These are phyloP conservation scores for Fusarium austroafricanum DNA, from an alignment of 2,329 filamentous ascomycete genomes.

Conservation along the genomic window DNA sequence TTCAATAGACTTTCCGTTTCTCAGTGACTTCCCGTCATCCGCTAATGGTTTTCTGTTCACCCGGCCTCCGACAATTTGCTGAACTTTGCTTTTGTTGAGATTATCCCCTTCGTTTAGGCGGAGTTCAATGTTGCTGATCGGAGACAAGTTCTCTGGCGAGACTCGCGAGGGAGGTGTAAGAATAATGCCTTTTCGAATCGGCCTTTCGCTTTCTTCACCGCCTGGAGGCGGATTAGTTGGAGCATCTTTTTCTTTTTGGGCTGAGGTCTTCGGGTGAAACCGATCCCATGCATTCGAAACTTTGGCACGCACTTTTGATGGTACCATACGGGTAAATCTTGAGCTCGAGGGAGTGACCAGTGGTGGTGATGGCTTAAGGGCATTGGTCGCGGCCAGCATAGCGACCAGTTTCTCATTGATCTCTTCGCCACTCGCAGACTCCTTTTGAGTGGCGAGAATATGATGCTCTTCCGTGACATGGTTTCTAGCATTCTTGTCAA, in stretches of 20 bases:
- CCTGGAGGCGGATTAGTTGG: neutral
- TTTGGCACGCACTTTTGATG: conserved; percentile 50
- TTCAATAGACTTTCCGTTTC: conserved; percentile 44
- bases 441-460: neutral
- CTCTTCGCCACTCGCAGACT: conserved; percentile 36
- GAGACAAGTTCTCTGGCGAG: conserved; percentile 25
- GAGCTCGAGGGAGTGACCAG: conserved; percentile 24
- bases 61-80: conserved; percentile 48
- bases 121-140: conserved; percentile 50
- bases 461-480: neutral
- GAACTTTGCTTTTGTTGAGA: conserved; percentile 51
- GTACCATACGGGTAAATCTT: conserved; percentile 46
- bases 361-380: conserved; percentile 48
- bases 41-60: conserved; percentile 47
- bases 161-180: neutral
- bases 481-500: conserved; percentile 29
- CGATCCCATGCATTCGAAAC: conserved; percentile 51
- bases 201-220: neutral
- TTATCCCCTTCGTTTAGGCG: conserved; percentile 52
- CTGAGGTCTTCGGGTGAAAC: conserved; percentile 45
- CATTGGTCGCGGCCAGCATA: conserved; percentile 53
- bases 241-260: conserved; percentile 36
- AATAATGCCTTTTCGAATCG: conserved; percentile 14
- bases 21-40: conserved; percentile 46
- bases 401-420: conserved; percentile 51